Evolutionary conservation across 1,139 yeast genomes (phyloP).

Genomic region (Nakaseomyces delphensis): DNA sequence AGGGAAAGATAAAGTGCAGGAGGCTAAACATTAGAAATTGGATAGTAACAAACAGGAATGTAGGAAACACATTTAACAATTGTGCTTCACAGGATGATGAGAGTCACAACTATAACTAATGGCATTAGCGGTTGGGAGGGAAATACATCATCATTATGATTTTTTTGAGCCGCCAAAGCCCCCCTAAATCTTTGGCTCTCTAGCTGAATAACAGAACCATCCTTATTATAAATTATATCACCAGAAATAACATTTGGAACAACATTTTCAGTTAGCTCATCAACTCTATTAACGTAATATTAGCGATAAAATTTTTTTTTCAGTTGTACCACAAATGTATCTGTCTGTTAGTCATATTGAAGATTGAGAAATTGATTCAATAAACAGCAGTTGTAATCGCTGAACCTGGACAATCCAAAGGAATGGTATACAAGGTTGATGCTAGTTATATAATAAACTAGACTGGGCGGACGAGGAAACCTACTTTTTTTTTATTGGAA

Average conservation of each 20-base stretch:
- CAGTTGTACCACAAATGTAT: conserved; percentile 87
- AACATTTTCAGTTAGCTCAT: conserved; percentile 58
- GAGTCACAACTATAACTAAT: too few species aligned
- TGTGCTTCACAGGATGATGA: too few species aligned
- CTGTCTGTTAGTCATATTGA: conserved; percentile 96
- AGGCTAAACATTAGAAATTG: too few species aligned
- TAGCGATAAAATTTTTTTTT: conserved; percentile 87
- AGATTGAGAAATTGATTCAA: too few species aligned
- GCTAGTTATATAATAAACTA: conserved; percentile 99
- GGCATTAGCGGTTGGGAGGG: too few species aligned
- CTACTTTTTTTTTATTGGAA: conserved; percentile 72
- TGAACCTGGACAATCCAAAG: conserved; percentile 97
- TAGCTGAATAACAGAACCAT: conserved; percentile 88
- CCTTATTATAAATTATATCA: conserved; percentile 84
- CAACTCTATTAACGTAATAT: conserved; percentile 77
- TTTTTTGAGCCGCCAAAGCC: conserved; percentile 90
- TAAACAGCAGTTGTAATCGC: too few species aligned
- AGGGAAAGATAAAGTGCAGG: background rate
- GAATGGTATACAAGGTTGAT: conserved; percentile 92
- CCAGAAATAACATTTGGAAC: conserved; percentile 85
- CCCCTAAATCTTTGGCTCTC: too few species aligned
- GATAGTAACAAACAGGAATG: too few species aligned
- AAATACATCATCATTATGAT: conserved; percentile 74
- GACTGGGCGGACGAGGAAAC: conserved; percentile 92
- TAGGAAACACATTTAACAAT: too few species aligned